Evolutionary conservation across 768 basidiomycete genomes (phyloP), one percentile per base, ranked within the genome.

Genomic region (Russula compacta): DNA sequence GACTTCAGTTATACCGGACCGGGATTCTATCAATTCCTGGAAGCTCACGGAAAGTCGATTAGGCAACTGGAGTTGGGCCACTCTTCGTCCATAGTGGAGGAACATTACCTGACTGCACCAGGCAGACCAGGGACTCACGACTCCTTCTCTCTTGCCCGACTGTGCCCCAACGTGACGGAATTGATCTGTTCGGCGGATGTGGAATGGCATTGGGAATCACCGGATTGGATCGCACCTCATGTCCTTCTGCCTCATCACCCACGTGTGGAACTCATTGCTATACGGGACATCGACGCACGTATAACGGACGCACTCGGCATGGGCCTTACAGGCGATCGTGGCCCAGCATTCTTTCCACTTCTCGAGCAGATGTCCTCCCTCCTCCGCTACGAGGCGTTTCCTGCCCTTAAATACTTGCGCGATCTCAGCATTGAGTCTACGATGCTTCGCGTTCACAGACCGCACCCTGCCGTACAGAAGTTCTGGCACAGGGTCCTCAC

Each of bases 201-300:
- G 0, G 86, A 86, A 67, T 89, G 87, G 87, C 85, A 88, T 64
- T 89, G 87, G 87, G 78, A 83, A 66, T 78, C 75, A 54, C 87
- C 87, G 0, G 86, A 89, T 68, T 89, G 87, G 87, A 88, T 89
- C 67, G 85, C 87, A 14, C 86, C 87, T 3, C 87, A 89, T 58
- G 77, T 86, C 43, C 73, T 89, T 6, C 77, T 89, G 21, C 84
- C 86, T 17, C 70, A 81, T 1, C 87, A 89, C 67, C 79, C 81
- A 0, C 74, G 74, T 7, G 70, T 89, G 11, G 73, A 82, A 69
- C 76, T 88, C 56, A 89, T 89, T 58, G 87, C 85, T 9, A 83
- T 89, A 59, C 78, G 86, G 19, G 86, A 85, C 65, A 82, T 89
- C 68, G 83, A 87, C 70, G 78, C 79, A 62, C 78, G 86, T 59